phyloP scores from a whole-genome alignment of 2,329 filamentous ascomycete species.

The Myriosclerotinia duriaeana region DNA sequence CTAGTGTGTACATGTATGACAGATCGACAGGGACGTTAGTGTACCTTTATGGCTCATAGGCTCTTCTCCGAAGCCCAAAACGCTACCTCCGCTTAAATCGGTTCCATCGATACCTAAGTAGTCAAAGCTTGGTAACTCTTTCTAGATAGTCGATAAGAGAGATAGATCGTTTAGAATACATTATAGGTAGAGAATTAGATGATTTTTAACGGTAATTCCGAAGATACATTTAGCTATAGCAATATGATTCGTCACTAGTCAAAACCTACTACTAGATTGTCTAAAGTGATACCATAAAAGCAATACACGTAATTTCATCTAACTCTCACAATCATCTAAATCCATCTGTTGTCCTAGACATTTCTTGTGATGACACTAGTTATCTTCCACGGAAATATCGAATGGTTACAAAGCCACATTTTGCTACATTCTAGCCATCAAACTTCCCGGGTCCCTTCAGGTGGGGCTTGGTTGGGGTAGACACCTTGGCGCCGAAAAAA shows the following conservation, averaged over 20 bases:
- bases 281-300: not conserved
- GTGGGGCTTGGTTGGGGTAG: slow-evolving; percentile 14
- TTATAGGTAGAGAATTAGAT: not conserved
- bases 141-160: not conserved
- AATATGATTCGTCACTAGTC: not conserved
- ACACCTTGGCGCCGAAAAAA: slow-evolving; percentile 1
- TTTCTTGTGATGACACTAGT: not conserved
- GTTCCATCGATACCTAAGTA: not conserved
- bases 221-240: not conserved
- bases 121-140: slow-evolving; percentile 10
- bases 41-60: not conserved
- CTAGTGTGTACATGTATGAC: not conserved
- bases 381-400: not conserved
- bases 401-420: not conserved
- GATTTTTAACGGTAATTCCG: not conserved
- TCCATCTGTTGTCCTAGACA: not conserved
- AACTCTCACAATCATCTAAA: not conserved
- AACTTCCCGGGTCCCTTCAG: slow-evolving; percentile 18
- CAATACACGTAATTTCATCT: not conserved
- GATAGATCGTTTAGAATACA: not conserved
- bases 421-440: not conserved
- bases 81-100: slow-evolving; percentile 11
- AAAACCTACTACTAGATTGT: not conserved
- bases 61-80: slow-evolving; percentile 19
- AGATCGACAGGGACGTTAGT: slow-evolving; percentile 3